A percentile compares a stretch with the other conserved stretches of the same genome.
phyloP scores from a whole-genome alignment of 495 filamentous ascomycete species.

The Tuber borchii region DNA sequence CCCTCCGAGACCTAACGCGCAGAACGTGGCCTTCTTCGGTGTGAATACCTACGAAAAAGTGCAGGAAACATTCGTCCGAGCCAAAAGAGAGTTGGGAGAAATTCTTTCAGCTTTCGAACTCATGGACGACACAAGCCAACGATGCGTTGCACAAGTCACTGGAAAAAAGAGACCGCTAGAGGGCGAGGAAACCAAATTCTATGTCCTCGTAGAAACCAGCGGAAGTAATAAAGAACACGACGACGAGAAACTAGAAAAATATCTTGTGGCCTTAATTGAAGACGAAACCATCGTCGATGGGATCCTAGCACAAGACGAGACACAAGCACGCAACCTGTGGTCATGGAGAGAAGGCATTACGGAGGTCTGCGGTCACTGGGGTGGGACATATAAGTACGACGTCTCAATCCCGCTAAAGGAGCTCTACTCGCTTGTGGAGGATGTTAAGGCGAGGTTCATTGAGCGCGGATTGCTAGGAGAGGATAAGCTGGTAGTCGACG shows the following conservation, averaged over 20 bases:
- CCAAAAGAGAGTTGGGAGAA: slow-evolving; percentile 82
- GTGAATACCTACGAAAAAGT: slow-evolving; percentile 80
- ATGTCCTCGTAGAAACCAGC: slow-evolving; percentile 92
- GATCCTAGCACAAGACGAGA: slow-evolving; percentile 84
- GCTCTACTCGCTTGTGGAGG: slow-evolving; percentile 82
- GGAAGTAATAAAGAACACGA: slow-evolving; percentile 93
- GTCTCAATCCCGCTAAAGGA: slow-evolving; percentile 85
- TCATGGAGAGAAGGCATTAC: slow-evolving; percentile 88
- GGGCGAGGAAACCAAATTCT: slow-evolving; percentile 71
- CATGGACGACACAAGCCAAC: slow-evolving; percentile 80
- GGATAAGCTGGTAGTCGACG: slow-evolving; percentile 56
- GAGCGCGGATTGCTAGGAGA: slow-evolving; percentile 71
- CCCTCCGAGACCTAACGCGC: slow-evolving; percentile 71
- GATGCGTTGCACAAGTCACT: slow-evolving; percentile 64
- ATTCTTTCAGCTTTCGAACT: slow-evolving; percentile 96
- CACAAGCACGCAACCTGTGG: slow-evolving; percentile 80
- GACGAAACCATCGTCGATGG: slow-evolving; percentile 79
- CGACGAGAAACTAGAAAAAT: slow-evolving; percentile 68
- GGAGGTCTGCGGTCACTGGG: slow-evolving; percentile 79
- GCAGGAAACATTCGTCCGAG: slow-evolving; percentile 71
- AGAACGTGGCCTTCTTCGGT: slow-evolving; percentile 87
- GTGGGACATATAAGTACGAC: slow-evolving; percentile 97
- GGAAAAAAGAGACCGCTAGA: slow-evolving; percentile 74
- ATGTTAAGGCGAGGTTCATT: slow-evolving; percentile 62
- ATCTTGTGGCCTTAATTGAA: slow-evolving; percentile 85